Evolutionary conservation across 768 basidiomycete species (phyloP), one percentile per base, ranked within the genome.

Genomic region (Trametes maxima): DNA sequence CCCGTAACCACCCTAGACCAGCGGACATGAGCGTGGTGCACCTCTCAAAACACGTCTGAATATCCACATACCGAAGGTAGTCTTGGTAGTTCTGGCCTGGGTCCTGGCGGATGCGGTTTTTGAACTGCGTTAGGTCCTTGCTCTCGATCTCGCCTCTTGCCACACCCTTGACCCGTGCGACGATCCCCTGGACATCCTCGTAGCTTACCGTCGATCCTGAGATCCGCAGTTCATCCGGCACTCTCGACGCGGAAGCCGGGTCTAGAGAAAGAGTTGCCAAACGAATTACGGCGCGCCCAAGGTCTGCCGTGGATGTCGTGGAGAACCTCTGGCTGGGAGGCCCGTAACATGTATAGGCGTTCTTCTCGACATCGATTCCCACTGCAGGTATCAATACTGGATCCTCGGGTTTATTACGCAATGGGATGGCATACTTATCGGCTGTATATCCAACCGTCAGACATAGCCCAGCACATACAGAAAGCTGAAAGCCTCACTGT

Each of bases 161-260:
- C 39, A 59, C 58, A 40, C 54, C 50, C 44, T 54, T 59, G 1
- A 57, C 63, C n/a, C 63, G 57, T 24, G 57, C 48, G 19, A 64
- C 62, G 14, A 48, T 47, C 19, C 60, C 57, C 17, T 44, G 25
- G 11, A 68, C 42, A 3, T 60, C 59, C 42, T 59, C 65, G 22
- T 46, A 57, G 52, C 52, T 63, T 21, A 50, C 55, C 19, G 54
- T 64, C 7, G 51, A 36, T 7, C 68, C 65, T 8, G 65, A 67
- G 37, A 69, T 60, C 8, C 62, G 68, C 19, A 68, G 56, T n/a
- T 64, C 43, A 33, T 66, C 64, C 17, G 68, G 68, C 28, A 69
- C 65, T 17, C 33, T 54, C 10, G 45, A 14, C 3, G 68, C 58
- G 0, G 59, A 56, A 10, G 36, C 54, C 7, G 68, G 62, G 19